Percentiles rank a stretch among this genome's conserved stretches.
Conservation (phyloP, 1,139 yeast genomes). For the Sugiyamaella sp. region DNA sequence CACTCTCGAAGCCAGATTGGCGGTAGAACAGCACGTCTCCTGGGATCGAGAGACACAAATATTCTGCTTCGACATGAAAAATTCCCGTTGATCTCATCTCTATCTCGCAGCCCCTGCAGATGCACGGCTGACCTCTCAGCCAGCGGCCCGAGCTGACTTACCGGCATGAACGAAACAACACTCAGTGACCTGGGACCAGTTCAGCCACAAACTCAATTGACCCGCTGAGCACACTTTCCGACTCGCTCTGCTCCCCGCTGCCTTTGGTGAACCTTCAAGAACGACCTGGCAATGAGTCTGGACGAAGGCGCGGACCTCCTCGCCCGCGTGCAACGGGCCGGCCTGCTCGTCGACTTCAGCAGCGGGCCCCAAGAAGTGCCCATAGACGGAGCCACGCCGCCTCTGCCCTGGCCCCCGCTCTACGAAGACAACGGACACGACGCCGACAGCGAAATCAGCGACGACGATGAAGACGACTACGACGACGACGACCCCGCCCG, state of each 20-base stretch:
- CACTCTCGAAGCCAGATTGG: slow-evolving; percentile 14
- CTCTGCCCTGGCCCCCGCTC: slow-evolving; percentile 9
- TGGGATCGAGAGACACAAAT: background rate
- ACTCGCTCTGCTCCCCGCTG: background rate
- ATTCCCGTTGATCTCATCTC: slow-evolving; percentile 14
- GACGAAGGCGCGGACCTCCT: slow-evolving; percentile 12
- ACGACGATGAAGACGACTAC: slow-evolving; percentile 24
- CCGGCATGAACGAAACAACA: too few species aligned
- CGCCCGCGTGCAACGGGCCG: slow-evolving; percentile 5
- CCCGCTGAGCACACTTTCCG: background rate
- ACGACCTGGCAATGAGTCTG: slow-evolving; percentile 1
- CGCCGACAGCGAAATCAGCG: slow-evolving; percentile 18
- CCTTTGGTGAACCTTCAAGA: background rate
- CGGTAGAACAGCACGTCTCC: background rate
- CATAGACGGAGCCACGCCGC: background rate
- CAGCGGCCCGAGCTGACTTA: too few species aligned
- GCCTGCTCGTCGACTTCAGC: slow-evolving; percentile 4
- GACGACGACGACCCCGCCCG: slow-evolving; percentile 23
- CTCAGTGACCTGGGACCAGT: background rate
- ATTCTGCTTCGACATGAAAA: slow-evolving; percentile 3
- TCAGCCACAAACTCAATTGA: background rate
- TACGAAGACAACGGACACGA: slow-evolving; percentile 15
- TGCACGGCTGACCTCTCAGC: slow-evolving; percentile 16
- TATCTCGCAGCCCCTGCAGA: background rate
- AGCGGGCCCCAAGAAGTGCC: background rate